A percentile compares a stretch with the other conserved stretches of the same genome.
Conservation (phyloP, 768 basidiomycete genomes). For the Pisolithus tinctorius region DNA sequence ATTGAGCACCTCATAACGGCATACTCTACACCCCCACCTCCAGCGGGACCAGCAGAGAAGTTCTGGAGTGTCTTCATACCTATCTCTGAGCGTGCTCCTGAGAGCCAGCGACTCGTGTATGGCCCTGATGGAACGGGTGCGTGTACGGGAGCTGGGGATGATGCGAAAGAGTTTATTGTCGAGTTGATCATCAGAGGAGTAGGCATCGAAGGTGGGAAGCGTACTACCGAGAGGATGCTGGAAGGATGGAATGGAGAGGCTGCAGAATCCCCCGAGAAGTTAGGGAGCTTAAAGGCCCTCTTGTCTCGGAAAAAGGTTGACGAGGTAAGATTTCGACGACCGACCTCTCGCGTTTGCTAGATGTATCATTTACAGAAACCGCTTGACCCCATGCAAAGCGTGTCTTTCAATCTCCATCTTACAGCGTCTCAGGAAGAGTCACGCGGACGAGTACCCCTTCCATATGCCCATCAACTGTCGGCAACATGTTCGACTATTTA, state of each 20-base stretch:
- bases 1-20: constrained; percentile 60
- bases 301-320: constrained; percentile 32
- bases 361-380: constrained; percentile 22
- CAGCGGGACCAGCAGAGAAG: constrained; percentile 51
- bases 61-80: constrained; percentile 80
- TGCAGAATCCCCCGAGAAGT: constrained; percentile 41
- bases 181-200: constrained; percentile 51
- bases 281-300: constrained; percentile 47
- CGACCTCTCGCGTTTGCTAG: background rate
- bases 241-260: constrained; percentile 52
- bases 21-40: constrained; percentile 68
- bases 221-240: constrained; percentile 51
- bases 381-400: constrained; percentile 57
- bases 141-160: constrained; percentile 27
- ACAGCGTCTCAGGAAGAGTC: constrained; percentile 77
- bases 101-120: constrained; percentile 56
- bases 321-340: constrained; percentile 26
- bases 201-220: constrained; percentile 38
- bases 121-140: constrained; percentile 48
- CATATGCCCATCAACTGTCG: constrained; percentile 70
- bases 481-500: constrained; percentile 44
- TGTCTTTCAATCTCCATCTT: constrained; percentile 85
- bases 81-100: constrained; percentile 51
- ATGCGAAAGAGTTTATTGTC: constrained; percentile 46
- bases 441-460: constrained; percentile 77